These are phyloP conservation scores for Knufia fluminis DNA, from an alignment of 2,329 filamentous ascomycete species.

Conservation along the genomic window DNA sequence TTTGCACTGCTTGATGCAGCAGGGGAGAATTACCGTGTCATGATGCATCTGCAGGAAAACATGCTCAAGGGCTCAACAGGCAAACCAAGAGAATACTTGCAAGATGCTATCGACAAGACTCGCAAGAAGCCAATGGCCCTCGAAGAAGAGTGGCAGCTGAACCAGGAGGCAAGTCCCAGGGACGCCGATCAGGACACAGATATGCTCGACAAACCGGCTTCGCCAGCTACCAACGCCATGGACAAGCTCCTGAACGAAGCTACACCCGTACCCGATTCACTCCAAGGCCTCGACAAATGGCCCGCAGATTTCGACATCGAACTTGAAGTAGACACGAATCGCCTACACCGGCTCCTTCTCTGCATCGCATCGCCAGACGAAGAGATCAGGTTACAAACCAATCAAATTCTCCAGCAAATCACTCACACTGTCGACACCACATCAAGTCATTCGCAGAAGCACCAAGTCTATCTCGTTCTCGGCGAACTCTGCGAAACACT, in stretches of 20 bases:
- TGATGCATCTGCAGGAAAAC: constrained; percentile 39
- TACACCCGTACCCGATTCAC: constrained; percentile 35
- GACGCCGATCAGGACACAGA: constrained; percentile 6
- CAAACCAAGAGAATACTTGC: constrained; percentile 28
- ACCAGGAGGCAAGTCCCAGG: neutral
- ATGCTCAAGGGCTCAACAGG: constrained; percentile 33
- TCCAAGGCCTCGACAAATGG: constrained; percentile 37
- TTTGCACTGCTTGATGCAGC: constrained; percentile 46
- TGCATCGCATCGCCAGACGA: constrained; percentile 66
- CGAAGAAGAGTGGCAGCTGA: neutral
- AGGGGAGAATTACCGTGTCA: constrained; percentile 41
- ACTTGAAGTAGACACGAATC: constrained; percentile 68
- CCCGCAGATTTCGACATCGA: constrained; percentile 57
- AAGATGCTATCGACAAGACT: constrained; percentile 31
- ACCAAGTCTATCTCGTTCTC: constrained; percentile 60
- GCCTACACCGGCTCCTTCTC: constrained; percentile 59
- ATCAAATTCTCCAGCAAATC: constrained; percentile 52
- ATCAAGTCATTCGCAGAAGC: constrained; percentile 51
- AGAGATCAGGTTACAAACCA: constrained; percentile 70
- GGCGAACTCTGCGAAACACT: constrained; percentile 69
- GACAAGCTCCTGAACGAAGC: constrained; percentile 45
- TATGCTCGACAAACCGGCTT: neutral
- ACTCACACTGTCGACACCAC: constrained; percentile 45
- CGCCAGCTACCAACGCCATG: constrained; percentile 31
- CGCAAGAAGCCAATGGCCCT: constrained; percentile 11